Conservation (phyloP, 257 asterid species). For the Penstemon newberryi region DNA sequence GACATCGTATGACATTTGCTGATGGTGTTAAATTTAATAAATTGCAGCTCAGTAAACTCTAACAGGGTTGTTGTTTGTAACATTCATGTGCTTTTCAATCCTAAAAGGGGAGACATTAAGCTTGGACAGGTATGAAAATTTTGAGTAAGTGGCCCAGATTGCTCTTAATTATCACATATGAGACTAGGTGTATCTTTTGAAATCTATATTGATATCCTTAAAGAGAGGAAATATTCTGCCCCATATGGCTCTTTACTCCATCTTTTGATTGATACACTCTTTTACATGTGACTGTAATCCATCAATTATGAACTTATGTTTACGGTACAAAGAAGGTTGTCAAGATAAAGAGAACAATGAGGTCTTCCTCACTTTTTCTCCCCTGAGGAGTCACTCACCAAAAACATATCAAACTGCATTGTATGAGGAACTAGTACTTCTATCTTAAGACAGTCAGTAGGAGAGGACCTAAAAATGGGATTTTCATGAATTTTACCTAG, state of each 20-base stretch:
- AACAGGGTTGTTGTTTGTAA: conserved; percentile 83
- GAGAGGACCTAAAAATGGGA: not conserved
- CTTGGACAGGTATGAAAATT: conserved; percentile 83
- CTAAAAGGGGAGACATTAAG: conserved; percentile 90
- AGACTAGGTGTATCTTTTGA: conserved; percentile 7
- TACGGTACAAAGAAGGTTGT: conserved; percentile 2
- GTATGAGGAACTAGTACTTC: not conserved
- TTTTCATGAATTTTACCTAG: not conserved
- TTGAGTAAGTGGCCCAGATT: conserved; percentile 18
- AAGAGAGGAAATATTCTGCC: not conserved
- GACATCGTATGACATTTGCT: conserved; percentile 13
- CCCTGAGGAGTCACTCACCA: conserved; percentile 1
- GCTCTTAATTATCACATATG: conserved; percentile 19
- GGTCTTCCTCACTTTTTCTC: not conserved
- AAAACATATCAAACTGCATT: conserved; percentile 3
- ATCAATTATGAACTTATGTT: not conserved
- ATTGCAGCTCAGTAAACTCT: conserved; percentile 49
- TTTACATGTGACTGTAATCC: conserved; percentile 1
- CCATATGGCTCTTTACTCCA: conserved; percentile 10
- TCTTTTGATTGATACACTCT: conserved; percentile 6
- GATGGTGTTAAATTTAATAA: conserved; percentile 28
- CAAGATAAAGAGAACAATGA: conserved; percentile 1
- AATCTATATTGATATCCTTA: conserved; percentile 16
- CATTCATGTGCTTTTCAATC: conserved; percentile 96
- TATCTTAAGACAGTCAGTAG: not conserved